Conservation (phyloP, 495 filamentous ascomycete species). For the Aspergillus avenaceus region DNA sequence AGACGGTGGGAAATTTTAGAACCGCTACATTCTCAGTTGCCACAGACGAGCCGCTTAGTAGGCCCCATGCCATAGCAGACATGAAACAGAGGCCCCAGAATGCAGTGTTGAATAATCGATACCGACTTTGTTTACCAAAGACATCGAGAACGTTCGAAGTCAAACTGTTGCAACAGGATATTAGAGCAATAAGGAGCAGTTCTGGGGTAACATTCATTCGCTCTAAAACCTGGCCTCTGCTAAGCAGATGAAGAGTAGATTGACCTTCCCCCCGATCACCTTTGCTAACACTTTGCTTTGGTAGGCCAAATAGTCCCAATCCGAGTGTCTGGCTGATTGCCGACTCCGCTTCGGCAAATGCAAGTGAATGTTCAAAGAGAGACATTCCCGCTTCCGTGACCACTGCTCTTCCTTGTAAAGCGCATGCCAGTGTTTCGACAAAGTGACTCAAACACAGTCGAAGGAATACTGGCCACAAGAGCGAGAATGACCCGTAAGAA, state of each 20-base stretch:
- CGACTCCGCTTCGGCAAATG: slow-evolving; percentile 93
- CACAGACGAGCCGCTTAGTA: slow-evolving; percentile 52
- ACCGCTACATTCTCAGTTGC: slow-evolving; percentile 43
- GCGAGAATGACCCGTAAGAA: slow-evolving; percentile 67
- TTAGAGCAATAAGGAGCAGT: slow-evolving; percentile 75
- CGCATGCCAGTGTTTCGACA: slow-evolving; percentile 78
- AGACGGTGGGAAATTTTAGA: slow-evolving; percentile 86
- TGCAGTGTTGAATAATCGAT: slow-evolving; percentile 76
- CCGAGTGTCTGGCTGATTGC: slow-evolving; percentile 73
- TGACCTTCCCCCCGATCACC: slow-evolving; percentile 17
- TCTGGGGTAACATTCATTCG: slow-evolving; percentile 82
- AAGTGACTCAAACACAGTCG: slow-evolving; percentile 82
- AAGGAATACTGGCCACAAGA: slow-evolving; percentile 86
- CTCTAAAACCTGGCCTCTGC: slow-evolving; percentile 43
- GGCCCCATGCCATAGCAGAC: slow-evolving; percentile 69
- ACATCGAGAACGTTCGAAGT: slow-evolving; percentile 79
- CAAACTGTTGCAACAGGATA: slow-evolving; percentile 88
- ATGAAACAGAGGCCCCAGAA: slow-evolving; percentile 91
- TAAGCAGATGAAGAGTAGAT: slow-evolving; percentile 36
- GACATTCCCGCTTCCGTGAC: slow-evolving; percentile 93
- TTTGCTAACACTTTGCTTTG: slow-evolving; percentile 31
- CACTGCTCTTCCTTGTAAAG: slow-evolving; percentile 77
- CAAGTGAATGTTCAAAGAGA: slow-evolving; percentile 91
- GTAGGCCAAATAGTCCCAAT: slow-evolving; percentile 57
- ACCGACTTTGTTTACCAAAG: slow-evolving; percentile 69